phyloP scores from a whole-genome alignment of 306 rosid species.

The Cucurbita pepo region DNA sequence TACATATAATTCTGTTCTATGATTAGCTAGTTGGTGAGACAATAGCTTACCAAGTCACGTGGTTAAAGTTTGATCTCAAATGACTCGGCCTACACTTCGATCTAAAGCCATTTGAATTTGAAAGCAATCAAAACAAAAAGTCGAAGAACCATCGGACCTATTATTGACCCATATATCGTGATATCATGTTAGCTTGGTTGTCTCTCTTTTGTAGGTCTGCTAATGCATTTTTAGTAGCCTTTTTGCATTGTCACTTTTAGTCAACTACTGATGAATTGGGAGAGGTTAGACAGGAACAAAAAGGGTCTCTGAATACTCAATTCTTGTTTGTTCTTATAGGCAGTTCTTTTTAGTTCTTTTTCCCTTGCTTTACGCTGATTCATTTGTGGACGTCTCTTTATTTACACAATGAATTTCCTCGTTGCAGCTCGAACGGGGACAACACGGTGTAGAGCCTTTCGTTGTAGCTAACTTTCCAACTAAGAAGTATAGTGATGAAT shows the following conservation, averaged over 20 bases:
- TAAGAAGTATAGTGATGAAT: constrained; percentile 65
- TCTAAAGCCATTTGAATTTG: too few relatives aligned
- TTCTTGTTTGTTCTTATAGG: neutral
- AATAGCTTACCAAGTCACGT: too few relatives aligned
- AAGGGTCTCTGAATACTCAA: neutral
- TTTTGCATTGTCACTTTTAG: constrained; percentile 1
- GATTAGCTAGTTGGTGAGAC: too few relatives aligned
- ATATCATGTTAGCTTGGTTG: neutral
- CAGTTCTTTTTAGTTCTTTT: neutral
- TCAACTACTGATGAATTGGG: neutral
- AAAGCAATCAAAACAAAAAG: too few relatives aligned
- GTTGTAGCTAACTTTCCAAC: constrained; percentile 59
- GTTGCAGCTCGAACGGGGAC: constrained; percentile 66
- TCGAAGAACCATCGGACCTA: too few relatives aligned
- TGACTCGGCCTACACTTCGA: too few relatives aligned
- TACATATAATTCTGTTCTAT: too few relatives aligned
- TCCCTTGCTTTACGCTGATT: constrained; percentile 3
- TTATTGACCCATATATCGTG: too few relatives aligned
- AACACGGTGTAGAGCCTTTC: constrained; percentile 54
- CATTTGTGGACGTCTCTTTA: constrained; percentile 7
- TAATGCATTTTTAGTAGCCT: neutral
- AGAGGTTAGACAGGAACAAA: neutral
- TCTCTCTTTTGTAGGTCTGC: neutral
- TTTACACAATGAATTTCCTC: constrained; percentile 11
- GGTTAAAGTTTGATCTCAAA: too few relatives aligned